These are phyloP conservation scores for Camptophora hylomeconis DNA, from an alignment of 2,329 filamentous ascomycete species.

Conservation along the genomic window DNA sequence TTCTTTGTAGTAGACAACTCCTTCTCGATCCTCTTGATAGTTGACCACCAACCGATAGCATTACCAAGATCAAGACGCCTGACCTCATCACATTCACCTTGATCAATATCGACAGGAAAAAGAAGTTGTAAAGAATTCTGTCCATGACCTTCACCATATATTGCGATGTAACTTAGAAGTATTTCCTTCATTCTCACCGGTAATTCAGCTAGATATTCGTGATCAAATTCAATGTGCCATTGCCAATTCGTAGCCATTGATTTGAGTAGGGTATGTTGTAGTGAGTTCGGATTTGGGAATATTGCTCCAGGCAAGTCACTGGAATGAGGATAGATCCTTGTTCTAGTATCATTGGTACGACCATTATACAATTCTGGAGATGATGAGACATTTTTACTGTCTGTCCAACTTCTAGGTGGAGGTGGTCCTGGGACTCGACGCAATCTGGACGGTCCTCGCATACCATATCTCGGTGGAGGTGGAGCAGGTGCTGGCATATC, in stretches of 20 bases:
- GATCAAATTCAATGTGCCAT: slow-evolving; percentile 44
- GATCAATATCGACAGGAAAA: slow-evolving; percentile 24
- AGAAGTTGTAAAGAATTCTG: slow-evolving; percentile 37
- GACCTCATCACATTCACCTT: slow-evolving; percentile 26
- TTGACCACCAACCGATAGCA: slow-evolving; percentile 36
- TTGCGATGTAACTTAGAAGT: slow-evolving; percentile 43
- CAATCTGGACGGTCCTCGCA: slow-evolving; percentile 22
- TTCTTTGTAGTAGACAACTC: slow-evolving; percentile 24
- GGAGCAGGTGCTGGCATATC: slow-evolving; percentile 29
- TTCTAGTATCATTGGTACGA: slow-evolving; percentile 1
- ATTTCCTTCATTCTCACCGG: slow-evolving; percentile 38
- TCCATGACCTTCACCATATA: slow-evolving; percentile 31
- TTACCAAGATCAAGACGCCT: slow-evolving; percentile 40
- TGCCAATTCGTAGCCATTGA: slow-evolving; percentile 44
- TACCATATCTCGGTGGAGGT: slow-evolving; percentile 24
- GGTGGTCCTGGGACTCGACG: slow-evolving; percentile 32
- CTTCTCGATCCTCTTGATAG: slow-evolving; percentile 33
- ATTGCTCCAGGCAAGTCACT: slow-evolving; percentile 25
- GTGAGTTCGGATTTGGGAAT: slow-evolving; percentile 27
- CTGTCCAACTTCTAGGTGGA: slow-evolving; percentile 32
- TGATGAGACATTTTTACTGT: slow-evolving; percentile 16
- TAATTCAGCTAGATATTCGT: slow-evolving; percentile 38
- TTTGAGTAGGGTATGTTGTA: slow-evolving; percentile 40
- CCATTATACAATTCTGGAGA: slow-evolving; percentile 6
- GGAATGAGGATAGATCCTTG: slow-evolving; percentile 11